A percentile compares a stretch with the other conserved stretches of the same genome.
Conservation (phyloP, 805 yeast species). For the Schizosaccharomyces cryophilus region DNA sequence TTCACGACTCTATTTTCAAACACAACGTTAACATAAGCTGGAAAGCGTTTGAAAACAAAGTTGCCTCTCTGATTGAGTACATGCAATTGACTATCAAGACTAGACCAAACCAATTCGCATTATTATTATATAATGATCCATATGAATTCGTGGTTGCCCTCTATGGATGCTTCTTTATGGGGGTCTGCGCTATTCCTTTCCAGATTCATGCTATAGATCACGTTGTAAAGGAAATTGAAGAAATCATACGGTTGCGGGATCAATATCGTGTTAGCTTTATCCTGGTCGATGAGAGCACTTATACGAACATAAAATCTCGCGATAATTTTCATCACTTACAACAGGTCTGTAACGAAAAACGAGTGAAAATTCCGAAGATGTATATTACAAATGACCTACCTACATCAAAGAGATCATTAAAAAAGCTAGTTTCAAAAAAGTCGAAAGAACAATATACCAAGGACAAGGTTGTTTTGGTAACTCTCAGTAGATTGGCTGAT, state of each 20-base stretch:
- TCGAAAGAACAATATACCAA: background rate
- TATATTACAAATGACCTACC: background rate
- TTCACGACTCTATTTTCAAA: conserved; percentile 18
- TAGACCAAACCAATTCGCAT: conserved; percentile 44
- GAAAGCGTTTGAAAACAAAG: conserved; percentile 55
- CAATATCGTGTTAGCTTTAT: conserved; percentile 50
- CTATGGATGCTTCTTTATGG: conserved; percentile 66
- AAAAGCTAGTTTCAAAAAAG: background rate
- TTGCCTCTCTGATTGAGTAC: conserved; percentile 50
- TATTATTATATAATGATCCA: conserved; percentile 62
- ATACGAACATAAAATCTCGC: conserved; percentile 40
- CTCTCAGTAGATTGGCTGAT: conserved; percentile 55
- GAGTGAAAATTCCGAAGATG: conserved; percentile 5
- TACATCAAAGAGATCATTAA: background rate
- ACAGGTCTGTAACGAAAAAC: conserved; percentile 14
- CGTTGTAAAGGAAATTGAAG: conserved; percentile 47
- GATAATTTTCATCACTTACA: conserved; percentile 36
- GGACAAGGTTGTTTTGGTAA: conserved; percentile 24
- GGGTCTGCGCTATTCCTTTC: conserved; percentile 58
- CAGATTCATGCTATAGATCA: conserved; percentile 43
- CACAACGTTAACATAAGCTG: conserved; percentile 38
- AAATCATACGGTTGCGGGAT: conserved; percentile 36
- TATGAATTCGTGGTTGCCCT: conserved; percentile 69
- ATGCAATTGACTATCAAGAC: conserved; percentile 41
- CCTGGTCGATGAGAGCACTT: conserved; percentile 56